Percentiles rank a stretch among this genome's conserved stretches.
phyloP scores from a whole-genome alignment of 768 basidiomycete species.

The Gymnopilus junonius region DNA sequence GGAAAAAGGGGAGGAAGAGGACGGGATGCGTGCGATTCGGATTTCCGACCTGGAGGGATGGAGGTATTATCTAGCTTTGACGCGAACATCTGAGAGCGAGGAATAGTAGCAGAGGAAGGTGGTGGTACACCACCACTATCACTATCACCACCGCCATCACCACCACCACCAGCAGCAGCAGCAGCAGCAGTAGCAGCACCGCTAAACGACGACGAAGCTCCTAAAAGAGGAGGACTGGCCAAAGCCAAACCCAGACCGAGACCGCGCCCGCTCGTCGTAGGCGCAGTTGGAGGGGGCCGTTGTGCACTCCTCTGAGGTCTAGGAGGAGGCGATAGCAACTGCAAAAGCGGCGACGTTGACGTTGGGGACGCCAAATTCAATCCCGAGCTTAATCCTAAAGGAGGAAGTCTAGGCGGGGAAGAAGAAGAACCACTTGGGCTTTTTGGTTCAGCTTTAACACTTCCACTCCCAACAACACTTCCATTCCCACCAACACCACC shows the following conservation, averaged over 20 bases:
- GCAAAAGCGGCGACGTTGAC: neutral
- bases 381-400: neutral
- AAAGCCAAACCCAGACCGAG: too few relatives aligned
- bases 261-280: too few relatives aligned
- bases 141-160: neutral
- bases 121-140: neutral
- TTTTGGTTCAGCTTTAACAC: neutral
- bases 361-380: neutral
- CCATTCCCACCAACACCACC: too few relatives aligned
- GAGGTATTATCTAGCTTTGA: neutral
- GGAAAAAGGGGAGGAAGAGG: too few relatives aligned
- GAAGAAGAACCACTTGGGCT: neutral
- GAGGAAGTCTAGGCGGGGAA: neutral
- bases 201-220: too few relatives aligned
- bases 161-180: too few relatives aligned
- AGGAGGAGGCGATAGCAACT: neutral
- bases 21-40: constrained; percentile 1
- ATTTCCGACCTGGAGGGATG: constrained; percentile 1
- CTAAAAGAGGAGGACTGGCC: too few relatives aligned
- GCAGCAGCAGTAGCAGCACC: too few relatives aligned
- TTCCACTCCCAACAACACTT: neutral
- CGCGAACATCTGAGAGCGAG: neutral
- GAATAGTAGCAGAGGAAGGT: neutral
- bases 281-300: neutral
- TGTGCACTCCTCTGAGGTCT: constrained; percentile 9